phyloP scores from a whole-genome alignment of 2,329 filamentous ascomycete genomes.

The Penicillium sp. region DNA sequence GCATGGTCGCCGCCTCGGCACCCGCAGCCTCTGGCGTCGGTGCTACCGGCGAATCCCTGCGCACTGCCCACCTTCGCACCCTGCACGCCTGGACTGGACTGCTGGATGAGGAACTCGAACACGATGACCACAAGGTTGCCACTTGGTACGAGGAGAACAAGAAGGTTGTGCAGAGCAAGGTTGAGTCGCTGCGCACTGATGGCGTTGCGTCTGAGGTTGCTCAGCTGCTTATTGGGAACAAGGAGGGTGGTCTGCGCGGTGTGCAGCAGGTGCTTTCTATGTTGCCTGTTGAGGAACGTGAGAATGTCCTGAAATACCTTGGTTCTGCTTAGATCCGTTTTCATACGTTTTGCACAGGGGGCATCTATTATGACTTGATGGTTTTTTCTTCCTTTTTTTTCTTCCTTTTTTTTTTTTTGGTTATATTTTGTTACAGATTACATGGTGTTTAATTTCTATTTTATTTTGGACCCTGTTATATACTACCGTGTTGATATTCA shows the following conservation, averaged over 20 bases:
- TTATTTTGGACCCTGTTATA: background rate
- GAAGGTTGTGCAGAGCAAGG: constrained; percentile 75
- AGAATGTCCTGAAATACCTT: constrained; percentile 67
- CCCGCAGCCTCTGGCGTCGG: constrained; percentile 41
- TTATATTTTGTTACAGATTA: constrained; percentile 5
- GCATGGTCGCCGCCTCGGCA: constrained; percentile 59
- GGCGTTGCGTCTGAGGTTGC: constrained; percentile 68
- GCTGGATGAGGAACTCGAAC: constrained; percentile 64
- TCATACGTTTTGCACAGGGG: background rate
- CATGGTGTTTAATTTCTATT: constrained; percentile 16
- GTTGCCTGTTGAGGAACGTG: constrained; percentile 83
- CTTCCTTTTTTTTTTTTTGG: no score
- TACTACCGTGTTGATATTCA: background rate
- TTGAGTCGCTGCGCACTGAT: constrained; percentile 79
- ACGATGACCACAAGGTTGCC: constrained; percentile 77
- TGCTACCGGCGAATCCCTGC: constrained; percentile 46
- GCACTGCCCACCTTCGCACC: constrained; percentile 67
- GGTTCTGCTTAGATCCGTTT: constrained; percentile 22
- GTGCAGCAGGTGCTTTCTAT: constrained; percentile 81
- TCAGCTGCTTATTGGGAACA: constrained; percentile 63
- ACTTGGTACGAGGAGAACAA: constrained; percentile 96
- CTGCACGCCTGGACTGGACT: constrained; percentile 82
- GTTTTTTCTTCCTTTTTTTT: constrained; percentile 8
- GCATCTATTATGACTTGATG: constrained; percentile 20
- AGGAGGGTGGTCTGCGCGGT: constrained; percentile 73